Evolutionary conservation across 495 filamentous ascomycete genomes (phyloP).

Genomic region (Tetracladium setigerum): DNA sequence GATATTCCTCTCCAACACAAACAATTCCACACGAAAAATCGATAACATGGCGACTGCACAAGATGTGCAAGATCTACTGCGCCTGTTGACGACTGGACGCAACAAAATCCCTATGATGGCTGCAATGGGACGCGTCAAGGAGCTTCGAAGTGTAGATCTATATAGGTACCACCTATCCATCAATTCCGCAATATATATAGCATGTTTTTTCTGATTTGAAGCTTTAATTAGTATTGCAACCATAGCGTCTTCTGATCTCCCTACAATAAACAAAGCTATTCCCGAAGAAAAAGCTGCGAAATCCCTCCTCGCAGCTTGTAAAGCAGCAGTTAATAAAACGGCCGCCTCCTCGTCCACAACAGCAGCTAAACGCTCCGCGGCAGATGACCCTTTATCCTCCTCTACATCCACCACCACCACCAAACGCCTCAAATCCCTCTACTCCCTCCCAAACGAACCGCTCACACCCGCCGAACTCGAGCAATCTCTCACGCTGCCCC

Average conservation of each 20-base stretch:
- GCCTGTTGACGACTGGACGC: slow-evolving; percentile 65
- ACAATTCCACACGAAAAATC: no score
- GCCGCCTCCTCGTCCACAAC: background rate
- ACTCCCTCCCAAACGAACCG: slow-evolving; percentile 28
- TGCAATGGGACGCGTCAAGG: slow-evolving; percentile 62
- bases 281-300: slow-evolving; percentile 65
- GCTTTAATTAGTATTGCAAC: slow-evolving; percentile 40
- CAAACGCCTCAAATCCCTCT: slow-evolving; percentile 38
- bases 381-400: slow-evolving; percentile 20
- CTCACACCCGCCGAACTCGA: slow-evolving; percentile 58
- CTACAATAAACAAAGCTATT: slow-evolving; percentile 50
- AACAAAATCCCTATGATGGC: slow-evolving; percentile 66
- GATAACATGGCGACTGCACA: slow-evolving; percentile 41
- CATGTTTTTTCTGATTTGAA: slow-evolving; percentile 13
- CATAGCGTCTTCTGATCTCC: slow-evolving; percentile 52
- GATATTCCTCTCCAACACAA: no score
- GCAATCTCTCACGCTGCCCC: slow-evolving; percentile 55
- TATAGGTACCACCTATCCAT: slow-evolving; percentile 41
- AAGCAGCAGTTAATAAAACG: slow-evolving; percentile 46
- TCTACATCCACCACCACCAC: no score
- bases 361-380: slow-evolving; percentile 27
- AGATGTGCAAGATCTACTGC: slow-evolving; percentile 64
- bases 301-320: slow-evolving; percentile 57
- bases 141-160: slow-evolving; percentile 55
- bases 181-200: background rate